These are phyloP conservation scores for Ophiostoma australiae DNA, from an alignment of 2,329 filamentous ascomycete species.

Conservation along the genomic window DNA sequence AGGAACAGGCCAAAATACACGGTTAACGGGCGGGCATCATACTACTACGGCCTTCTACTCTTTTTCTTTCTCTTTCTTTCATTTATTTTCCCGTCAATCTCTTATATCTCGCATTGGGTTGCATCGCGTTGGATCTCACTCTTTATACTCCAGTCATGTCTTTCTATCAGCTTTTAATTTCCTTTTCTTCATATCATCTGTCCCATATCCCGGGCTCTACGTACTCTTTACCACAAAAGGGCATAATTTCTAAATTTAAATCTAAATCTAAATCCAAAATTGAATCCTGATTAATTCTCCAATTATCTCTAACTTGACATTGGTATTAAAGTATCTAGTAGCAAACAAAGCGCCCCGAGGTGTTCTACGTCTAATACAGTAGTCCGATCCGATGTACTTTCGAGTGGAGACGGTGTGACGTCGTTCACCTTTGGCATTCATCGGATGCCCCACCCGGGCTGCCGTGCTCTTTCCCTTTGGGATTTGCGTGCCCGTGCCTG, in stretches of 20 bases:
- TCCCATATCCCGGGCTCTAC: neutral
- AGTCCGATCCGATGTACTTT: neutral
- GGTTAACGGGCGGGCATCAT: neutral
- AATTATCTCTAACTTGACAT: neutral
- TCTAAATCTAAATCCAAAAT: neutral
- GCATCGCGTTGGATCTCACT: neutral
- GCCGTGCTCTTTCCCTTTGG: neutral
- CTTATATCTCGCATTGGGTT: conserved; percentile 8
- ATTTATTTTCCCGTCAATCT: neutral
- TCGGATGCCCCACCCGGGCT: conserved; percentile 9
- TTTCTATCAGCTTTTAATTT: neutral
- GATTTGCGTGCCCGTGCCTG: neutral
- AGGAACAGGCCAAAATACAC: conserved; percentile 12
- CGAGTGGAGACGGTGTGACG: conserved; percentile 8
- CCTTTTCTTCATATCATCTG: neutral
- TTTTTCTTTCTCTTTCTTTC: neutral
- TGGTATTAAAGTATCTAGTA: neutral
- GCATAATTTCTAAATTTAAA: neutral
- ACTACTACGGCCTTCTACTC: neutral
- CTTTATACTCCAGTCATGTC: conserved; percentile 3
- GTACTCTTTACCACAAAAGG: neutral
- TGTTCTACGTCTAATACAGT: neutral
- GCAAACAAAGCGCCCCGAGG: neutral
- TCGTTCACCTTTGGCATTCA: neutral
- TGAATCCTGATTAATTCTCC: neutral